These are phyloP conservation scores for Hypoxylon subgilvum DNA, from an alignment of 495 filamentous ascomycete genomes.

Conservation along the genomic window DNA sequence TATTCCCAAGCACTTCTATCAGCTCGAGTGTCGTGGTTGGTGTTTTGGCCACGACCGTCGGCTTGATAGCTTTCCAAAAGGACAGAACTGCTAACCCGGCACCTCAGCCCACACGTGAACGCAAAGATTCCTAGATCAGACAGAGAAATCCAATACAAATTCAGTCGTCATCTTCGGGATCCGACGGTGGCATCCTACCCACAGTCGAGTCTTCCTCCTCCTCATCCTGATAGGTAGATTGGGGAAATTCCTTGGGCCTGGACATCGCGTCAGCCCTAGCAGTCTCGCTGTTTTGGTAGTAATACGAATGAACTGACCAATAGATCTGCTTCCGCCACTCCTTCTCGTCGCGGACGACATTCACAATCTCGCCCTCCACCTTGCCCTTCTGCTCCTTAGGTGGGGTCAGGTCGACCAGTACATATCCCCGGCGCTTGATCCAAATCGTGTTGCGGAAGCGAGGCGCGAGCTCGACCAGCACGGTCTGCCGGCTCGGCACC, in stretches of 20 bases:
- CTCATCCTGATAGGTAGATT: conserved; percentile 61
- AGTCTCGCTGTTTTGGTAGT: background rate
- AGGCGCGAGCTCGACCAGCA: conserved; percentile 78
- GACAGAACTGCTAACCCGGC: conserved; percentile 30
- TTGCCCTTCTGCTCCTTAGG: conserved; percentile 74
- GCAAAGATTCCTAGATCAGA: conserved; percentile 29
- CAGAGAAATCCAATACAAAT: conserved; percentile 2
- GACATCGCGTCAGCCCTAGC: conserved; percentile 36
- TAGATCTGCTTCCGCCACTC: conserved; percentile 88
- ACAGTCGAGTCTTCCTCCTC: conserved; percentile 79
- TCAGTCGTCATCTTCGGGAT: conserved; percentile 63
- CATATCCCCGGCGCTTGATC: conserved; percentile 85
- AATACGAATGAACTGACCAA: conserved; percentile 64
- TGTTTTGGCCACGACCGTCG: conserved; percentile 69
- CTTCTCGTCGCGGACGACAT: conserved; percentile 90
- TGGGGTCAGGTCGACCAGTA: conserved; percentile 73
- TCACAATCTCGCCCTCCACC: conserved; percentile 86
- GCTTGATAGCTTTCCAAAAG: conserved; percentile 48
- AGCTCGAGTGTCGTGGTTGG: conserved; percentile 82
- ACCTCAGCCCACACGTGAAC: conserved; percentile 20
- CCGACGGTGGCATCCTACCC: conserved; percentile 81
- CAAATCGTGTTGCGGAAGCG: conserved; percentile 89
- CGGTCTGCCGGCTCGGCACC: conserved; percentile 59
- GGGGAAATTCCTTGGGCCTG: conserved; percentile 83
- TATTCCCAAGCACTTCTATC: conserved; percentile 83